phyloP scores from a whole-genome alignment of 257 asterid species.

The Orobanche coerulescens region DNA sequence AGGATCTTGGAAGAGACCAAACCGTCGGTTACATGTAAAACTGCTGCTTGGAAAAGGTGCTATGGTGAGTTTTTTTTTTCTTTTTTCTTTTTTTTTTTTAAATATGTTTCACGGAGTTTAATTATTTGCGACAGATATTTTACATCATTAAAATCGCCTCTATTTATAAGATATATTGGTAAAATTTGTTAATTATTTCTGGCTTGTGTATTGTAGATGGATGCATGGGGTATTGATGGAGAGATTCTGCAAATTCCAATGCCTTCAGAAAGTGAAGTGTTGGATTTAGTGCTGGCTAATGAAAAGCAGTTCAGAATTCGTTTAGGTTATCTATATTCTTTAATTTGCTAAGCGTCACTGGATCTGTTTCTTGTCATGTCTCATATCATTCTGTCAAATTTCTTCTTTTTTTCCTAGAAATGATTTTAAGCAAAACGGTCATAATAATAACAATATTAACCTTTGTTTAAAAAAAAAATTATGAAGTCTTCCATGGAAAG shows the following conservation, averaged over 20 bases:
- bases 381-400: too few relatives aligned
- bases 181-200: constrained; percentile 9
- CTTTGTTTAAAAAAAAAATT: too few relatives aligned
- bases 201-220: constrained; percentile 42
- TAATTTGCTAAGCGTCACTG: too few relatives aligned
- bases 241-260: constrained; percentile 48
- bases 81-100: too few relatives aligned
- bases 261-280: constrained; percentile 63
- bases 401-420: too few relatives aligned
- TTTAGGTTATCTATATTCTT: constrained; percentile 42
- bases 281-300: constrained; percentile 43
- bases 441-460: too few relatives aligned
- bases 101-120: not conserved
- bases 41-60: constrained; percentile 72
- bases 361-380: too few relatives aligned
- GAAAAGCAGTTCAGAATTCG: constrained; percentile 46
- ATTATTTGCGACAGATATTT: constrained; percentile 6
- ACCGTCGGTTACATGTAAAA: constrained; percentile 65
- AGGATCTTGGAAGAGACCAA: constrained; percentile 82
- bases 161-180: constrained; percentile 2
- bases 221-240: constrained; percentile 80
- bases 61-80: constrained; percentile 49
- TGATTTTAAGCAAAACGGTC: too few relatives aligned
- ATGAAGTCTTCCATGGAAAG: not conserved
- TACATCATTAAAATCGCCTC: not conserved